Base-by-base conservation (phyloP, 2,329 filamentous ascomycete genomes). In the Calycina herbarum region DNA sequence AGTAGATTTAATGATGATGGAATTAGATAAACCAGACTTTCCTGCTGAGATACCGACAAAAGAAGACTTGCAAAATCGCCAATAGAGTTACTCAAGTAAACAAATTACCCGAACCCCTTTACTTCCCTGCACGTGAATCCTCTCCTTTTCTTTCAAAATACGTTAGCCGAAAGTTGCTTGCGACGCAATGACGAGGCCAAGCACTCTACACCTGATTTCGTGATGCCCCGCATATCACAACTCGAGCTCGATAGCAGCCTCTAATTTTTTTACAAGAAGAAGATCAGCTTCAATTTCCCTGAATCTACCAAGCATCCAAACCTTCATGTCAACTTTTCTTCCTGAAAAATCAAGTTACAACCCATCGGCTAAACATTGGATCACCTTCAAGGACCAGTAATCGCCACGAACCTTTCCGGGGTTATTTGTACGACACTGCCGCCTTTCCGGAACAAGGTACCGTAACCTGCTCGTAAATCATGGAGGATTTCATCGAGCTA, bases 401-500 rank as follows among this genome's bases (percentile, higher is more conserved):
- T 24, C 7, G n/a, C 4, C 45, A 51, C 45, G 45, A 10, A 51
- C n/a, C 17, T 51, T 51, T 20, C 45, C n/a, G 10, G 45, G 45
- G 6, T 24, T 51, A 51, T 10, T 8, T 38, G 35, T 38, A 38
- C 35, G 35, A 1, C 45, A 51, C 45, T 51, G 45, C 45, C 45
- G 45, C n/a, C 20, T 51, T 24, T 8, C 45, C 20, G 45, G 20
- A 51, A 51, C 45, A 51, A 51, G 45, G 45, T 24, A 51, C 45
- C 24, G 20, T 31, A 61, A 17, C n/a, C 10, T 13, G 35, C n/a
- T 1, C 31, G 11, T 54, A 29, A 33, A 10, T 15, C 45, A 64
- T 64, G 63, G 57, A 57, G 27, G 57, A 60, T 20, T 69, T 69
- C 54, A 42, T 69, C 5, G 68, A 61, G 42, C 62, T 70, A 5